Percentiles rank a stretch among this genome's conserved stretches.
Evolutionary conservation across 1,284 basidiomycete species (phyloP).

Genomic region (Abortiporus biennis): DNA sequence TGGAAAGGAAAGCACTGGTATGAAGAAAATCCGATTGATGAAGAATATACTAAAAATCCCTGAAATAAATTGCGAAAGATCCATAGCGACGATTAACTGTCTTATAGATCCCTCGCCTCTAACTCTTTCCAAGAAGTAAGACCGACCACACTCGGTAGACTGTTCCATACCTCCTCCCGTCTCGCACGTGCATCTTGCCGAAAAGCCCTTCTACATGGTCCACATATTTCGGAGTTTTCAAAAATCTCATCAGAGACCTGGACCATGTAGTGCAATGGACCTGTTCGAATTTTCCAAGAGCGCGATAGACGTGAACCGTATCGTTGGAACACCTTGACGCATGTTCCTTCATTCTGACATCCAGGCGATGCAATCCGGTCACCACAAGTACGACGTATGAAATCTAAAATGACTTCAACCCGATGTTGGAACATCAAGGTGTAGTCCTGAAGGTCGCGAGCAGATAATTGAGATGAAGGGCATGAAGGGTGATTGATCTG

Average conservation of each 20-base stretch:
- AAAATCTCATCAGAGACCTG: constrained; percentile 40
- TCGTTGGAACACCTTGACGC: constrained; percentile 37
- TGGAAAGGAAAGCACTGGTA: background rate
- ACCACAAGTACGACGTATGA: constrained; percentile 39
- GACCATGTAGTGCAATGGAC: constrained; percentile 47
- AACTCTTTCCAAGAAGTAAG: constrained; percentile 43
- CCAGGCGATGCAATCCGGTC: constrained; percentile 21
- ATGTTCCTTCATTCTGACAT: constrained; percentile 23
- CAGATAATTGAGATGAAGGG: constrained; percentile 37
- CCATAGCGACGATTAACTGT: background rate
- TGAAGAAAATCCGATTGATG: too few species aligned
- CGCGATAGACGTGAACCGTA: constrained; percentile 37
- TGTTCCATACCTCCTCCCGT: constrained; percentile 40
- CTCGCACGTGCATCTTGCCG: constrained; percentile 31
- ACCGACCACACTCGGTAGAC: constrained; percentile 38
- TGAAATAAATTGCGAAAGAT: background rate
- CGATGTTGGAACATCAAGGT: constrained; percentile 56
- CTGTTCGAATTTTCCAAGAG: constrained; percentile 48
- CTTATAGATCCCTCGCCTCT: constrained; percentile 19
- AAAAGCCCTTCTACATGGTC: constrained; percentile 38
- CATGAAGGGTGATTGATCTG: constrained; percentile 41
- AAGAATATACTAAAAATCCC: too few species aligned
- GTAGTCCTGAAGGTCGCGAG: constrained; percentile 40
- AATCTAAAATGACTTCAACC: constrained; percentile 42
- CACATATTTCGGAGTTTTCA: constrained; percentile 33